Base-by-base conservation (phyloP, 1,139 yeast species). In the Yamadazyma atlantica region DNA sequence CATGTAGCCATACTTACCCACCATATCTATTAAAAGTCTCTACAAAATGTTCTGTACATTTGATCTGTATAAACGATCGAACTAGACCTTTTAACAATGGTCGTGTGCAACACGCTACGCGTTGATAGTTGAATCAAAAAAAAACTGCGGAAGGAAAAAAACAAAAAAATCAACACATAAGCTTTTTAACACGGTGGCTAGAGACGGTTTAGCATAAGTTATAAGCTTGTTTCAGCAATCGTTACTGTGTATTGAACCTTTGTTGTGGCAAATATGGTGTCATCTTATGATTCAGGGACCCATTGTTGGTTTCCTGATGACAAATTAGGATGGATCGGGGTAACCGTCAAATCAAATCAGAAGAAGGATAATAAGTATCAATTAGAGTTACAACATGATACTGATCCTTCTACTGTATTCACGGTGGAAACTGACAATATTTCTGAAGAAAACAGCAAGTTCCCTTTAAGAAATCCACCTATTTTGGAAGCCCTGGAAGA, bases 221-320 rank as follows among this genome's bases (percentile, higher is more conserved):
- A 28, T 14, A 26, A 14, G 4, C 13, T 28, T 14, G n/a, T 28
- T 10, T 26, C 13, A n/a, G 15, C 16, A 10, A 5, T 6, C 10
- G 8, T 14, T 15, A 16, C 30, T 8, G 30, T 16, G 9, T 3
- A 15, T 15, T 28, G 7, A 14, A 9, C 30, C 17, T 8, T 28
- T 28, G 29, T 7, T 6, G 13, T 16, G 13, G 31, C 27, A 11
- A 23, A 23, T 16, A 46, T 45, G 50, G 57, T 54, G 15, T 48
- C 58, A n/a, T 50, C 52, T 24, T 55, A 55, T 41, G 59, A 55
- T 37, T 52, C 60, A 22, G 74, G 71, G 33, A 76, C 82, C 60
- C 90, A 96, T 54, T 90, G 97, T 68, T 92, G 98, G 98, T 82
- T 85, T 53, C 96, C 95, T 24, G 94, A 87, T 61, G 88, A 83